phyloP scores from a whole-genome alignment of 805 yeast genomes.

The Kuraishia floccosa region DNA sequence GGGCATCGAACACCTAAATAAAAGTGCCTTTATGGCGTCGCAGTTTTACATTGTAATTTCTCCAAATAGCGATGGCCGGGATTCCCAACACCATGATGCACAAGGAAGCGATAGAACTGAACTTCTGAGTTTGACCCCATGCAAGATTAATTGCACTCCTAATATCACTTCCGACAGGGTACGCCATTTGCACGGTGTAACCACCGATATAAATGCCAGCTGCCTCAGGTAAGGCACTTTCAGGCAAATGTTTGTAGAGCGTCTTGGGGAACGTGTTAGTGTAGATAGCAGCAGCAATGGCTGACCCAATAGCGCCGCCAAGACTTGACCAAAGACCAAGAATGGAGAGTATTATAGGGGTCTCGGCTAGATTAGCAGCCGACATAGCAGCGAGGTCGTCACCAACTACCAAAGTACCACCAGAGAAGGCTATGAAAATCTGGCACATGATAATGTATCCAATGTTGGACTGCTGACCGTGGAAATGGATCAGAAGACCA shows the following conservation, averaged over 20 bases:
- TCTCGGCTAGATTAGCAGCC: slow-evolving; percentile 28
- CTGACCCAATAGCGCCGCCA: slow-evolving; percentile 27
- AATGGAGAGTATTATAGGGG: slow-evolving; percentile 25
- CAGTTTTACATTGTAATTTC: no score
- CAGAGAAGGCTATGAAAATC: slow-evolving; percentile 26
- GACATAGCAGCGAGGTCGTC: slow-evolving; percentile 21
- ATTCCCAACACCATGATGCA: no score
- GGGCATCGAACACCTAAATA: no score
- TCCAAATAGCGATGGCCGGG: no score
- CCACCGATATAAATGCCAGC: no score
- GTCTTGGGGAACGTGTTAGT: slow-evolving; percentile 13
- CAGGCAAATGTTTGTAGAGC: not conserved
- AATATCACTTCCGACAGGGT: no score
- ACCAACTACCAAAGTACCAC: slow-evolving; percentile 21
- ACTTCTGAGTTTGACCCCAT: no score
- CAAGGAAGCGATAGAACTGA: no score
- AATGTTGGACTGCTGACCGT: slow-evolving; percentile 9
- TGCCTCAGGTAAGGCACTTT: no score
- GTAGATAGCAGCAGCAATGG: slow-evolving; percentile 27
- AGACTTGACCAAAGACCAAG: slow-evolving; percentile 20
- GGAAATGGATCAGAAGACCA: slow-evolving; percentile 15
- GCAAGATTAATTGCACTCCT: no score
- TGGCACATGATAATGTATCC: slow-evolving; percentile 17
- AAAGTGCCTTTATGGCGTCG: no score
- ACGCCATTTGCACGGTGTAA: no score